These are phyloP conservation scores for Pharnaceum exiguum DNA, from an alignment of 148 eudicot genomes.

Conservation along the genomic window DNA sequence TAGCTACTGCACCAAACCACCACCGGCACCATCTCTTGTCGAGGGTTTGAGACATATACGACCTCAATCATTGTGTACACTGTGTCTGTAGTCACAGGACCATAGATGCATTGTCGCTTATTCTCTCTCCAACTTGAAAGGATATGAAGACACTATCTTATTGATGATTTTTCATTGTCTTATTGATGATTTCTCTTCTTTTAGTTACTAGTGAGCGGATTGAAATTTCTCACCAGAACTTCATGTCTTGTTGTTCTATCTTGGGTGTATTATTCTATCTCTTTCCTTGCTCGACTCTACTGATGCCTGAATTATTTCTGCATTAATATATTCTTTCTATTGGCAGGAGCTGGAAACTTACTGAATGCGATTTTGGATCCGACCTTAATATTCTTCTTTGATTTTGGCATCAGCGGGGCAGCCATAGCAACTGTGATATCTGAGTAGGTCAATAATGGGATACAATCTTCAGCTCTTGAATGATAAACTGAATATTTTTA, in stretches of 20 bases:
- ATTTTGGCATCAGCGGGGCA: slow-evolving; percentile 84
- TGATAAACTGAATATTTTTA: background rate
- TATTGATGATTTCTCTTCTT: background rate
- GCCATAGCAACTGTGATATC: slow-evolving; percentile 90
- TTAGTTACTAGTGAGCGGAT: background rate
- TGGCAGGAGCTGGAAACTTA: slow-evolving; percentile 83
- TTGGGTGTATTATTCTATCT: background rate
- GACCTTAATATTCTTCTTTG: slow-evolving; percentile 57
- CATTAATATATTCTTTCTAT: slow-evolving; percentile 7
- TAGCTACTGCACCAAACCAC: too few species aligned
- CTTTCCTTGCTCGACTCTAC: too few species aligned
- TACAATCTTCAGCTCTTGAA: slow-evolving; percentile 16
- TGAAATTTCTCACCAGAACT: background rate
- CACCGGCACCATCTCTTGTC: too few species aligned
- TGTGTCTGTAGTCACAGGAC: too few species aligned
- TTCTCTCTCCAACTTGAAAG: too few species aligned
- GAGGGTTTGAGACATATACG: too few species aligned
- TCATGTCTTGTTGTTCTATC: slow-evolving; percentile 4
- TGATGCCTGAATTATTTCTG: background rate
- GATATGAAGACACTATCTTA: too few species aligned
- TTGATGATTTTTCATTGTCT: background rate
- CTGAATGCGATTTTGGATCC: slow-evolving; percentile 69
- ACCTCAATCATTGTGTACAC: too few species aligned
- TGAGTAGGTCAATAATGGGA: slow-evolving; percentile 88
- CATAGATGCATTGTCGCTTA: too few species aligned